These are phyloP conservation scores for Meredithiella fracta DNA, from an alignment of 2,329 filamentous ascomycete genomes.

Conservation along the genomic window DNA sequence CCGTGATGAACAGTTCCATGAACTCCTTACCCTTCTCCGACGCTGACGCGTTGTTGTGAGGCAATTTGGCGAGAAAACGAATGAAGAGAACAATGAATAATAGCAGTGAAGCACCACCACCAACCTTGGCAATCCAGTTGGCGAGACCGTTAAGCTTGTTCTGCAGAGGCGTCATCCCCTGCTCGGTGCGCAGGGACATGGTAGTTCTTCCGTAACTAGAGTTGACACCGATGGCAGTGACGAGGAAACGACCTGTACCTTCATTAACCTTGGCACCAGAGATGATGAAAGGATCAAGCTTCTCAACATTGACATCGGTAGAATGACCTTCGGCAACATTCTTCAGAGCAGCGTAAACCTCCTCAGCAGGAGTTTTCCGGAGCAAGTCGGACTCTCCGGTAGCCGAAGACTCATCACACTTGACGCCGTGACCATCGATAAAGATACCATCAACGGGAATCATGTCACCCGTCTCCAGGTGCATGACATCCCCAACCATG, in stretches of 20 bases:
- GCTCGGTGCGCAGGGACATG: constrained; percentile 36
- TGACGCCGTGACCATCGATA: constrained; percentile 34
- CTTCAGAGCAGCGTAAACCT: constrained; percentile 37
- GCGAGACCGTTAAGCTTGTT: constrained; percentile 30
- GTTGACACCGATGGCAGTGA: constrained; percentile 39
- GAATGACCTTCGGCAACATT: constrained; percentile 25
- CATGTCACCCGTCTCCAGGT: constrained; percentile 52
- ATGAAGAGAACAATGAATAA: constrained; percentile 66
- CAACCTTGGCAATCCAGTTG: constrained; percentile 25
- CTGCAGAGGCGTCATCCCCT: constrained; percentile 37
- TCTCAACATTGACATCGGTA: constrained; percentile 10
- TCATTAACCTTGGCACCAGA: constrained; percentile 39
- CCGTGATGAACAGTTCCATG: constrained; percentile 47
- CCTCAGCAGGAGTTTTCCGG: constrained; percentile 45
- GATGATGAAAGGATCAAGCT: constrained; percentile 48
- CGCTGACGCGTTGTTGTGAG: constrained; percentile 29
- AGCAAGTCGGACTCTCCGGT: constrained; percentile 60
- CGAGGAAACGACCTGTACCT: constrained; percentile 36
- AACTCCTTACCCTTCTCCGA: constrained; percentile 42
- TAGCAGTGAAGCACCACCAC: constrained; percentile 50
- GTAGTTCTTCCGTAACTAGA: constrained; percentile 38
- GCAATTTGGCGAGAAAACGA: constrained; percentile 52
- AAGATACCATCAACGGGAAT: constrained; percentile 56
- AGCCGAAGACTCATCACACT: constrained; percentile 58
- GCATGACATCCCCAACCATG: constrained; percentile 52